Evolutionary conservation across 768 basidiomycete genomes (phyloP).

Genomic region (Punctularia strigosozonata): DNA sequence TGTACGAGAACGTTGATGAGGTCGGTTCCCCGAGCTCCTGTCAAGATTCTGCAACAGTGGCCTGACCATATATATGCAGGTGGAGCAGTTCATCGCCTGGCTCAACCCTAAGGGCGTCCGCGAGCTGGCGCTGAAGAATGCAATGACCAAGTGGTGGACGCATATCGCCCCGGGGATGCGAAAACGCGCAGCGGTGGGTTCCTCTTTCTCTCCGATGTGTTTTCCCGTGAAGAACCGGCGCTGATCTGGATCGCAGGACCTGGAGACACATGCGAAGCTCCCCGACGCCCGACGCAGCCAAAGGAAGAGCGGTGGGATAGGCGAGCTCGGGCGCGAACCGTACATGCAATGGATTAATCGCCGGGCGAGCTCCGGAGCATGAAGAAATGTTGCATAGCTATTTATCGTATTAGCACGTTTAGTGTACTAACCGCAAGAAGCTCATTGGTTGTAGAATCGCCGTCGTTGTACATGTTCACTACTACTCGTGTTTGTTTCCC

Average conservation of each 20-base stretch:
- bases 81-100: slow-evolving; percentile 80
- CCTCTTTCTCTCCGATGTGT: neutral
- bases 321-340: slow-evolving; percentile 64
- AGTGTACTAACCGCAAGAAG: neutral
- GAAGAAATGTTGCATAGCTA: slow-evolving; percentile 1
- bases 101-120: slow-evolving; percentile 86
- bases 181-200: slow-evolving; percentile 63
- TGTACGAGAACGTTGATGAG: slow-evolving; percentile 79
- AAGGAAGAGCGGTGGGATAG: slow-evolving; percentile 42
- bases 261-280: slow-evolving; percentile 54
- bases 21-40: slow-evolving; percentile 31
- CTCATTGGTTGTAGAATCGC: too few species aligned
- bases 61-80: slow-evolving; percentile 27
- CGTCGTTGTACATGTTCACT: too few species aligned
- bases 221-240: slow-evolving; percentile 8
- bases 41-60: neutral
- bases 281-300: slow-evolving; percentile 76
- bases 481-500: too few species aligned
- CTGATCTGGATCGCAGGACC: slow-evolving; percentile 34
- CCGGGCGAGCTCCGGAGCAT: slow-evolving; percentile 38
- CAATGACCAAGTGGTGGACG: slow-evolving; percentile 73
- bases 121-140: slow-evolving; percentile 69
- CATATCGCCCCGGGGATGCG: slow-evolving; percentile 73
- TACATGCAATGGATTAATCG: slow-evolving; percentile 88
- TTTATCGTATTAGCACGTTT: neutral